Conservation (phyloP, 768 basidiomycete genomes). For the Pulveroboletus sp. region DNA sequence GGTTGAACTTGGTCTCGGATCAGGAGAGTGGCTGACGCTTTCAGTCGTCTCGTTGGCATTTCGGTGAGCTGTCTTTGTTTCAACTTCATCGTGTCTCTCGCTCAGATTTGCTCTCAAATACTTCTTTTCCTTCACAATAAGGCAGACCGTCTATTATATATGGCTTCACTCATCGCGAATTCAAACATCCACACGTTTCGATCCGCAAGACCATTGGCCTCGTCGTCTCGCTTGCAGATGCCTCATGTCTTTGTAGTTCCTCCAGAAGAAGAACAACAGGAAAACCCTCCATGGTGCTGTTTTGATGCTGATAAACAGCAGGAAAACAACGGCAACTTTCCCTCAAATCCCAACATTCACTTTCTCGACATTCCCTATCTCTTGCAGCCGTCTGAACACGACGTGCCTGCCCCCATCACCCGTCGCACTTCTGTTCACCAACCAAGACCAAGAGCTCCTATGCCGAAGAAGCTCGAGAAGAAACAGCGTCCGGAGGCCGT, state of each 20-base stretch:
- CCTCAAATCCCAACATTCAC: slow-evolving; percentile 27
- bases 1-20: slow-evolving; percentile 17
- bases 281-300: slow-evolving; percentile 53
- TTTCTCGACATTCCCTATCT: slow-evolving; percentile 34
- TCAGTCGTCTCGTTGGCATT: slow-evolving; percentile 1
- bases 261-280: slow-evolving; percentile 52
- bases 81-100: not conserved
- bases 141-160: slow-evolving; percentile 6
- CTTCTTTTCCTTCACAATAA: slow-evolving; percentile 8
- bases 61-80: slow-evolving; percentile 12
- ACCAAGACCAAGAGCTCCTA: slow-evolving; percentile 5
- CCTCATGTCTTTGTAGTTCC: slow-evolving; percentile 57
- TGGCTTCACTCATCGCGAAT: slow-evolving; percentile 10
- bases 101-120: slow-evolving; percentile 12
- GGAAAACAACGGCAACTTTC: slow-evolving; percentile 14
- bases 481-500: slow-evolving; percentile 29
- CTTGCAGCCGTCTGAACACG: slow-evolving; percentile 12
- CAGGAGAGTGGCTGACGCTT: slow-evolving; percentile 14
- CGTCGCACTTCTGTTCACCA: slow-evolving; percentile 7
- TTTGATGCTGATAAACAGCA: slow-evolving; percentile 47
- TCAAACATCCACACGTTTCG: slow-evolving; percentile 12
- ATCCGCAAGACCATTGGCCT: slow-evolving; percentile 8
- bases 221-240: slow-evolving; percentile 22
- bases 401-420: not conserved
- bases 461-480: slow-evolving; percentile 28